phyloP scores from a whole-genome alignment of 1,284 basidiomycete genomes.

The Peniophora sp. region DNA sequence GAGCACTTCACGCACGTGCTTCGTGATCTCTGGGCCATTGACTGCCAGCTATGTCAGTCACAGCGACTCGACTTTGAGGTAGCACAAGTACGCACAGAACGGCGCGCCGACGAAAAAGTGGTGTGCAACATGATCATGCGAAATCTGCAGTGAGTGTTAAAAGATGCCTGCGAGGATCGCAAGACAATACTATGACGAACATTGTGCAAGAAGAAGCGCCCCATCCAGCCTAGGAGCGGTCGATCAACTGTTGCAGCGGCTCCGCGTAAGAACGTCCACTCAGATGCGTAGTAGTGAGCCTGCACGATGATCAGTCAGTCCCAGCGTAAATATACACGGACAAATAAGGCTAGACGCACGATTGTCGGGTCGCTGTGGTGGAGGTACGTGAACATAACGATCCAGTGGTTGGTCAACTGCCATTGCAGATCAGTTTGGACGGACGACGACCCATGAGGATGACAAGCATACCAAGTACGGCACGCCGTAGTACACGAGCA shows the following conservation, averaged over 20 bases:
- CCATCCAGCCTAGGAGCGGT: slow-evolving; percentile 42
- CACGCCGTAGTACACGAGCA: slow-evolving; percentile 40
- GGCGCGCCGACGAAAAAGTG: slow-evolving; percentile 48
- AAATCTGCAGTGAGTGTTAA: slow-evolving; percentile 21
- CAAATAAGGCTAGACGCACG: slow-evolving; percentile 7
- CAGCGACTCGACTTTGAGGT: not conserved
- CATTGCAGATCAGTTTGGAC: not conserved
- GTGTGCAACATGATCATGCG: slow-evolving; percentile 41
- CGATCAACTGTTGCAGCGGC: slow-evolving; percentile 43
- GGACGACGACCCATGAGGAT: not conserved
- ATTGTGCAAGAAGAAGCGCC: slow-evolving; percentile 47
- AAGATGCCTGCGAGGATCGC: not conserved
- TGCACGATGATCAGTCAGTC: not conserved
- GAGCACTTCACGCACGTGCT: slow-evolving; percentile 20
- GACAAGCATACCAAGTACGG: slow-evolving; percentile 32
- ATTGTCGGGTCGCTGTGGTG: slow-evolving; percentile 67
- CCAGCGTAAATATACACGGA: not conserved
- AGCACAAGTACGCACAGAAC: slow-evolving; percentile 29
- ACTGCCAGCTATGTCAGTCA: slow-evolving; percentile 15
- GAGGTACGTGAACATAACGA: slow-evolving; percentile 59
- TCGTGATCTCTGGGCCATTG: slow-evolving; percentile 24
- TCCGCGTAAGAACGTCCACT: slow-evolving; percentile 47
- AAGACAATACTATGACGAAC: slow-evolving; percentile 16
- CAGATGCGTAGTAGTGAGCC: slow-evolving; percentile 39
- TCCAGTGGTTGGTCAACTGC: slow-evolving; percentile 48